Base-by-base conservation (phyloP, 345 rosid species). In the Heritiera fomes region DNA sequence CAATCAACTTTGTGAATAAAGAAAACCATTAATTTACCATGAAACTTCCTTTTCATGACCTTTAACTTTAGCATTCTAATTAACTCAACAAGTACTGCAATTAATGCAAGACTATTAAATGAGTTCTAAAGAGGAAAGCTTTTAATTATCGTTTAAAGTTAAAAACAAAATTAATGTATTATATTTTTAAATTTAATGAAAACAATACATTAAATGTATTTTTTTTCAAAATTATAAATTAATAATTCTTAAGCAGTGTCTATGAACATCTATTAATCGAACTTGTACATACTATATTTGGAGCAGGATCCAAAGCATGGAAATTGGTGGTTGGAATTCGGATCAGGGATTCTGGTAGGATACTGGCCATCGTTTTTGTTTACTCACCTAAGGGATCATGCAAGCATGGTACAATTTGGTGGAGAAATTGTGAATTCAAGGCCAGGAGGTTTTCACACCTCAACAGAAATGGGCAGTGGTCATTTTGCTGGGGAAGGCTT, bases 241-340 rank as follows among this genome's bases (percentile, higher is more conserved):
- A 43, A 43, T 43, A 6, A 6, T 43, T 43, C 6, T 43, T 43
- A 6, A 43, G 0, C 45, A 41, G 43, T 43, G 8, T 43, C 45
- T 43, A 43, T 43, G 6, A 6, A 43, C 6, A 43, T 43, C 45
- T 3, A 41, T 41, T 43, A 43, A 43, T 34, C 45, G 20, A 12
- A n/a, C 18, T 68, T 18, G 38, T 34, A n/a, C 20, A 45, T 1
- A 17, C n/a, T 30, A 3, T 15, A 46, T 32, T 15, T 32, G 32
- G 47, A 80, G 77, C 64, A 96, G 99, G 99, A 96, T 89, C 99
- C 99, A 69, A 96, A 96, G 86, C 98, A 94, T 73, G 99, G 99
- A 40, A 89, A 96, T 77, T 96, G 99, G 99, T 96, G 99, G 99
- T 87, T 96, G 53, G 97, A 96, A 85, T 94, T 96, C 80, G 99